phyloP scores from a whole-genome alignment of 2,329 filamentous ascomycete genomes.

The Nectriaceae sp. region DNA sequence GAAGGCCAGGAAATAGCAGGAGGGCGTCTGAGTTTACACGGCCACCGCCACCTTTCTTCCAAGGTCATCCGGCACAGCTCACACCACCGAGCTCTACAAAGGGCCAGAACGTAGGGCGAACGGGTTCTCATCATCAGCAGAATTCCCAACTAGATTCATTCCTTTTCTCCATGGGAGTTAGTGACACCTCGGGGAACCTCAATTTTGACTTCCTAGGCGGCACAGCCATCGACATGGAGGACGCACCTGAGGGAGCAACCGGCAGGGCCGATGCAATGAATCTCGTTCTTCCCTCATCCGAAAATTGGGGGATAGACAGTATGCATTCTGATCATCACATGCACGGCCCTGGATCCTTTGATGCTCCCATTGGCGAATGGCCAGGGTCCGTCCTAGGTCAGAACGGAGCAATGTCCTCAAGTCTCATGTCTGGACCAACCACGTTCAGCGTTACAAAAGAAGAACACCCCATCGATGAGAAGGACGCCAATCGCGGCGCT shows the following conservation, averaged over 20 bases:
- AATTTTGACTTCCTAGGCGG: conserved; percentile 31
- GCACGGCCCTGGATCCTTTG: conserved; percentile 19
- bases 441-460: conserved; percentile 16
- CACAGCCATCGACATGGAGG: conserved; percentile 30
- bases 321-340: conserved; percentile 19
- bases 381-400: conserved; percentile 30
- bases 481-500: not conserved
- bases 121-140: conserved; percentile 12
- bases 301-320: conserved; percentile 29
- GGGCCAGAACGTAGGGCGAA: conserved; percentile 11
- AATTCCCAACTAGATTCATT: conserved; percentile 26
- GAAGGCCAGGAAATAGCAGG: conserved; percentile 28
- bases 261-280: conserved; percentile 23
- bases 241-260: conserved; percentile 10
- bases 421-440: conserved; percentile 24
- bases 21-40: conserved; percentile 34
- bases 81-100: conserved; percentile 22
- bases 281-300: conserved; percentile 28
- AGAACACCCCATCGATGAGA: not conserved
- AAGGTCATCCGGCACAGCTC: conserved; percentile 12
- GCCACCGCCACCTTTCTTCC: conserved; percentile 32
- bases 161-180: conserved; percentile 29
- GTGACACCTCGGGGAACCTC: conserved; percentile 23
- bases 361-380: conserved; percentile 30
- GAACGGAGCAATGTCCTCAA: conserved; percentile 25